Base-by-base conservation (phyloP, 2,329 filamentous ascomycete genomes). In the Fusarium nematophilum region DNA sequence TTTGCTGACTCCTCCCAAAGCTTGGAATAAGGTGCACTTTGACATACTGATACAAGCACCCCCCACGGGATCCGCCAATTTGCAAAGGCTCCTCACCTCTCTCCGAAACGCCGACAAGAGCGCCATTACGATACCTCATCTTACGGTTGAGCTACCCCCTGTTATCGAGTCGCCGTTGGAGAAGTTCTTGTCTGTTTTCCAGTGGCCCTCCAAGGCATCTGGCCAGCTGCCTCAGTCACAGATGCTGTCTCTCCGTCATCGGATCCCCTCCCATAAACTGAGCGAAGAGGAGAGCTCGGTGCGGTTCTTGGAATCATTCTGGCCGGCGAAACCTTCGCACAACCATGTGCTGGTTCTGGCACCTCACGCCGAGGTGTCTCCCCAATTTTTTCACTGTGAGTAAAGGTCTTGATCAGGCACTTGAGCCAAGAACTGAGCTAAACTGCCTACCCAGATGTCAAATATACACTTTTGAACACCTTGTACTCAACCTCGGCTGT, bases 311-410 rank as follows among this genome's bases (percentile, higher is more conserved):
- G 93, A 98, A 76, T 90, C 91, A 0, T 97, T 96, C 73, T 98
- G 93, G 82, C 93, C 95, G 3, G 77, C 80, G 3, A 80, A 86
- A 53, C 80, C 86, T 5, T 72, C 74, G 3, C 76, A 86, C 46
- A 39, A 88, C 89, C 92, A 97, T 72, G 85, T 97, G 3, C 81
- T 99, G n/a, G 77, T 97, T 2, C 83, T 99, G 6, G 93, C 92
- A 5, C 86, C 93, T 1, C 88, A 96, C 64, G 85, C 84, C 1
- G 91, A 98, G 72, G 76, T 98, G 1, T 90, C 91, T 1, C 87
- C 89, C 2, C 84, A 90, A 2, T 98, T 92, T 72, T 94, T 90
- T 60, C 92, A 97, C 61, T 97, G 84, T 85, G 74, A 70, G 82
- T 58, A 15, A 11, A 11, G 27, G 11, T 14, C 2, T 36, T 8